A percentile compares a stretch with the other conserved stretches of the same genome.
Conservation (phyloP, 495 filamentous ascomycete species). For the Penicillium tannophilum region DNA sequence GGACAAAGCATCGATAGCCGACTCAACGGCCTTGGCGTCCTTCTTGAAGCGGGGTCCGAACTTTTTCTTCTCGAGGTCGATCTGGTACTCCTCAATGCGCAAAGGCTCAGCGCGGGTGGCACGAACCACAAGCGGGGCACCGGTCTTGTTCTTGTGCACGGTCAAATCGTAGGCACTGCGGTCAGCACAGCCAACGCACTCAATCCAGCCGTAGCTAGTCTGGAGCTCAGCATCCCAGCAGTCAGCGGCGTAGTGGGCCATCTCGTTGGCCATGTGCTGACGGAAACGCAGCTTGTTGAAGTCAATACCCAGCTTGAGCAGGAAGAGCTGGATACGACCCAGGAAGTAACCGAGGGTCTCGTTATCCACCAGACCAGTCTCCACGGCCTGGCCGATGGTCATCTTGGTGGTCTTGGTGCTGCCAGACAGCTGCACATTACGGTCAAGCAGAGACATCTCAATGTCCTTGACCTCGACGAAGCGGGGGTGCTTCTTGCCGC, state of each 20-base stretch:
- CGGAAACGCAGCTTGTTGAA: constrained; percentile 74
- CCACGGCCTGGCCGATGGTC: constrained; percentile 72
- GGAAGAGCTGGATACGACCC: constrained; percentile 74
- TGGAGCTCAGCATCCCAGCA: constrained; percentile 85
- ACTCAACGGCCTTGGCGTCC: constrained; percentile 73
- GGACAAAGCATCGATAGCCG: constrained; percentile 63
- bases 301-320: constrained; percentile 70
- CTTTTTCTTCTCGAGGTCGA: constrained; percentile 82
- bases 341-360: constrained; percentile 90
- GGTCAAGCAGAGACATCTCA: constrained; percentile 67
- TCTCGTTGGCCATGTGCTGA: constrained; percentile 82
- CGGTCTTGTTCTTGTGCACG: constrained; percentile 81
- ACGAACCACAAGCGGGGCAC: constrained; percentile 69
- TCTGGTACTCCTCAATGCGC: constrained; percentile 70
- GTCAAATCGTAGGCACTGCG: constrained; percentile 78
- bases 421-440: constrained; percentile 69
- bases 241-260: constrained; percentile 83
- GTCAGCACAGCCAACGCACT: constrained; percentile 85
- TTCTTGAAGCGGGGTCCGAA: constrained; percentile 81
- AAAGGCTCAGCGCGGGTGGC: constrained; percentile 67
- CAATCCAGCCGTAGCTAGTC: constrained; percentile 82
- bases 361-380: constrained; percentile 70
- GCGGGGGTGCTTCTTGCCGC: constrained; percentile 68
- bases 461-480: constrained; percentile 65
- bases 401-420: constrained; percentile 61